Conservation (phyloP, 495 filamentous ascomycete genomes). For the Cudoniella acicularis region DNA sequence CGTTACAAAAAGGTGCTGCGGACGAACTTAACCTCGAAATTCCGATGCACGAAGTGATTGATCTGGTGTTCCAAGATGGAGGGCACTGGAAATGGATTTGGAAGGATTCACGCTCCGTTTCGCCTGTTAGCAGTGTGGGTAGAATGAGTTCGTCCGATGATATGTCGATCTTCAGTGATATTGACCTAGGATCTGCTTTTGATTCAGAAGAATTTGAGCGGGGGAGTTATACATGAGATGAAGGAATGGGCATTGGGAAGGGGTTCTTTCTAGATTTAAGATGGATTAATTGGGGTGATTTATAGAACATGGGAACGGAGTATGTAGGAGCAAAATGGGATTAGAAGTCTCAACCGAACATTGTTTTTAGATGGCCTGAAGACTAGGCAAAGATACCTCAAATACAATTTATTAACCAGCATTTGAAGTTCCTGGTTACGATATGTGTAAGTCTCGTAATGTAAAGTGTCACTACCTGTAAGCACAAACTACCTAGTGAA, state of each 20-base stretch:
- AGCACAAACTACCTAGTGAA: too few species aligned
- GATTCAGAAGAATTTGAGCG: not conserved
- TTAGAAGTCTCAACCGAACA: too few species aligned
- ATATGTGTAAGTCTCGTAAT: too few species aligned
- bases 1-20: not conserved
- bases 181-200: not conserved
- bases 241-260: not conserved
- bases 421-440: not conserved
- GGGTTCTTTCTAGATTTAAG: too few species aligned
- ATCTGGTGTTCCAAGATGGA: constrained; percentile 18
- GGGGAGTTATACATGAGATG: not conserved
- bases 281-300: too few species aligned
- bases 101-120: constrained; percentile 2
- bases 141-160: not conserved
- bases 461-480: too few species aligned
- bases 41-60: not conserved
- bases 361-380: too few species aligned
- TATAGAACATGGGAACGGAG: too few species aligned
- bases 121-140: not conserved
- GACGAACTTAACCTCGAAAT: not conserved
- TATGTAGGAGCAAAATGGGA: too few species aligned
- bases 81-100: constrained; percentile 21
- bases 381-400: not conserved
- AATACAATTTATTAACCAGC: not conserved
- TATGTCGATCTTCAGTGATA: not conserved